These are phyloP conservation scores for Fusarium metavorans DNA, from an alignment of 2,329 filamentous ascomycete genomes.

Conservation along the genomic window DNA sequence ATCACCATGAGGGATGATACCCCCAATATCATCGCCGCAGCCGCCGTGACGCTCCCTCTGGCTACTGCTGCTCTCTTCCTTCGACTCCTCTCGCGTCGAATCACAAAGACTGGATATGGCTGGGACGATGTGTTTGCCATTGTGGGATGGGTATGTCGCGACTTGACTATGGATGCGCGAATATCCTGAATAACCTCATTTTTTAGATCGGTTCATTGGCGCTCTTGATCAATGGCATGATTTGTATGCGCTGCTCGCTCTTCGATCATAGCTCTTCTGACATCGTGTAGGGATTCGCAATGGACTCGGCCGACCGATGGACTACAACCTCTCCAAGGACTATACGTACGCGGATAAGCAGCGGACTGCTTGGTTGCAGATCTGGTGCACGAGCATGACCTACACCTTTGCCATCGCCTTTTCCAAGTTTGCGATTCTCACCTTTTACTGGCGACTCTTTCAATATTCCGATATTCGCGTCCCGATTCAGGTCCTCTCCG, in stretches of 20 bases:
- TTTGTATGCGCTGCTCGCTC: conserved; percentile 19
- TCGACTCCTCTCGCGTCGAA: conserved; percentile 34
- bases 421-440: conserved; percentile 46
- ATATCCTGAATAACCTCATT: neutral
- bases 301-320: conserved; percentile 35
- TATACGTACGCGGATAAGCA: conserved; percentile 26
- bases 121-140: conserved; percentile 36
- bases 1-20: conserved; percentile 41
- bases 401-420: conserved; percentile 46
- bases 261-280: neutral
- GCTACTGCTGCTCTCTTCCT: conserved; percentile 33
- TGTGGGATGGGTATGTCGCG: conserved; percentile 36
- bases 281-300: conserved; percentile 14
- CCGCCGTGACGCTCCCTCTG: conserved; percentile 35
- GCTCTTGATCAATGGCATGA: conserved; percentile 27
- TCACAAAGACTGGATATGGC: conserved; percentile 41
- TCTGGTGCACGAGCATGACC: conserved; percentile 45
- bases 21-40: conserved; percentile 39
- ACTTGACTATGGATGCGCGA: neutral
- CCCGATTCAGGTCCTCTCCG: conserved; percentile 45
- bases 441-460: conserved; percentile 49
- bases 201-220: conserved; percentile 33
- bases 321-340: conserved; percentile 24
- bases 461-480: conserved; percentile 43
- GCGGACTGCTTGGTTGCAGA: conserved; percentile 33